Evolutionary conservation across 257 asterid species (phyloP), one percentile per base, ranked within the genome.

Genomic region (Lycium barbarum): DNA sequence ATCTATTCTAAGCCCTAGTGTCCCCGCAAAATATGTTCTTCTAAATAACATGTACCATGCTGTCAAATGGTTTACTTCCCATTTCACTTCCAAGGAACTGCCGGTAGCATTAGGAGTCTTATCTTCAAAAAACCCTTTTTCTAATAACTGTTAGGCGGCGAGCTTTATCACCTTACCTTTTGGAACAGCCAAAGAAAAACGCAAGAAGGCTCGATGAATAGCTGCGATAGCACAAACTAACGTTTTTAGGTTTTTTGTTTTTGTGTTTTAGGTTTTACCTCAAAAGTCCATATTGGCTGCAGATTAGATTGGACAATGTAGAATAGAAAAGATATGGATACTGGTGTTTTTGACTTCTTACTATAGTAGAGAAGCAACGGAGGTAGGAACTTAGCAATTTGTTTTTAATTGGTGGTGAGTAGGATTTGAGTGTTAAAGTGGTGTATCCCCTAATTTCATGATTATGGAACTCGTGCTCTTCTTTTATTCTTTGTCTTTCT

Each of bases 11-110:
- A 49, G 62, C n/a, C 62, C 12, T 49, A 13, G 45, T 74, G n/a
- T 74, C 43, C 78, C 81, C 81, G 49, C 40, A 20, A 74, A 51
- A 49, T 49, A 74, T 51, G 49, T 14, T 53, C 81, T 74, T 74
- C 81, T 51, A 76, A 51, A 49, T 26, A 11, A 76, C 63, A 70
- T 40, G 17, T 73, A 6, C 6, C 63, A 22, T 22, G 45, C 45
- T 13, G 20, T 76, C 63, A 51, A 76, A 76, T 51, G 47, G 38
- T 22, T 14, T 20, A 74, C 38, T 35, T 20, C 63, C 62, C 43
- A 74, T 12, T 74, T 49, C 45, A 49, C 45, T 51, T 26, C 61
- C 14, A 22, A 33, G 61, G 81, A 47, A 22, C 36, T 1, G 1
- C 43, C 1, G 11, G 22, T 49, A 49, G 43, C 81, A 74, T 47